Percentiles rank a stretch among this genome's conserved stretches.
phyloP scores from a whole-genome alignment of 139 green algal species.

The Micractinium conductrix region DNA sequence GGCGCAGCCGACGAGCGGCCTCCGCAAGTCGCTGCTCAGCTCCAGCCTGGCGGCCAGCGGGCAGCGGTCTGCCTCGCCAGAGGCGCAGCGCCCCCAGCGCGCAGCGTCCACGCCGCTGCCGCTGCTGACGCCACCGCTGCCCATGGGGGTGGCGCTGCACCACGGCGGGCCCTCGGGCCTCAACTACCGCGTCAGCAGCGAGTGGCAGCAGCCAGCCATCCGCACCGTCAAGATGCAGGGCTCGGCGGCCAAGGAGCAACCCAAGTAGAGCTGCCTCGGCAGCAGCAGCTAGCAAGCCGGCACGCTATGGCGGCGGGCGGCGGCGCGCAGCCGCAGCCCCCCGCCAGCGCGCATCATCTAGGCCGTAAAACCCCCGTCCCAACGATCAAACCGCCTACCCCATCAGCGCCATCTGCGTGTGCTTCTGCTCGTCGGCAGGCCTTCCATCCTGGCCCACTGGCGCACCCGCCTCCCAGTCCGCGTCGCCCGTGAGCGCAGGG shows the following conservation, averaged over 20 bases:
- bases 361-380: too few species aligned
- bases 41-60: slow-evolving; percentile 27
- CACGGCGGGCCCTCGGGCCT: not conserved
- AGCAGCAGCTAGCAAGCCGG: not conserved
- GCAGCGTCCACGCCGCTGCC: not conserved
- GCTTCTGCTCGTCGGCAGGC: too few species aligned
- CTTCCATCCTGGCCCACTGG: too few species aligned
- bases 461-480: too few species aligned
- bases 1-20: not conserved
- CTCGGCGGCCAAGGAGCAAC: not conserved
- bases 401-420: too few species aligned
- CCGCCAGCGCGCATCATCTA: too few species aligned
- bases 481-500: too few species aligned
- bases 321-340: too few species aligned
- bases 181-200: not conserved
- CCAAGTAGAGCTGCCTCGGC: not conserved
- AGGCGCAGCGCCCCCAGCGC: not conserved
- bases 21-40: slow-evolving; percentile 36
- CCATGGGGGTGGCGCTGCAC: not conserved
- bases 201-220: slow-evolving; percentile 41
- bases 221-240: slow-evolving; percentile 37
- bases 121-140: not conserved
- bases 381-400: too few species aligned
- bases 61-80: not conserved
- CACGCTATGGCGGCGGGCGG: too few species aligned